phyloP scores from a whole-genome alignment of 129 eudicot genomes.

The Oenanthe sinensis region DNA sequence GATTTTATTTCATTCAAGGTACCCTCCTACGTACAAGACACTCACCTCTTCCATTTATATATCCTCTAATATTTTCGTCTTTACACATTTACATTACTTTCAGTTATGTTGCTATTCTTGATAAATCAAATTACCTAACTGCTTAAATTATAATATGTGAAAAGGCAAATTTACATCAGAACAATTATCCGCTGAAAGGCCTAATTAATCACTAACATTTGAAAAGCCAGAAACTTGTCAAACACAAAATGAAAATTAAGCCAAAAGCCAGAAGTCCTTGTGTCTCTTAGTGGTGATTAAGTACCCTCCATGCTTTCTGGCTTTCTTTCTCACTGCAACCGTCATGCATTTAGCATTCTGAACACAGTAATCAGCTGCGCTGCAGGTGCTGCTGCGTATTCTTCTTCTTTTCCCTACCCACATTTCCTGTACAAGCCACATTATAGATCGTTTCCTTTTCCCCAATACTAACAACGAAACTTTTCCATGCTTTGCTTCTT shows the following conservation, averaged over 20 bases:
- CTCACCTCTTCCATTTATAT: not conserved
- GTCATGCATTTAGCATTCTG: conserved; percentile 66
- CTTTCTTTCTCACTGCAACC: conserved; percentile 62
- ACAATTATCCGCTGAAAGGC: not conserved
- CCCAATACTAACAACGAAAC: conserved; percentile 55
- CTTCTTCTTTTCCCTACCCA: conserved; percentile 44
- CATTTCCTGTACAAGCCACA: conserved; percentile 45
- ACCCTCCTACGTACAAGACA: not conserved
- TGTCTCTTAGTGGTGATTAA: conserved; percentile 70
- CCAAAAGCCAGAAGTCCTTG: conserved; percentile 79
- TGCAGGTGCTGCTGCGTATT: conserved; percentile 25
- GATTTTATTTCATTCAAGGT: not conserved
- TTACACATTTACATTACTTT: not conserved
- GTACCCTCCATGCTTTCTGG: conserved; percentile 64
- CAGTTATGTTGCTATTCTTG: not conserved
- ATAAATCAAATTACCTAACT: not conserved
- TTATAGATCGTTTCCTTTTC: conserved; percentile 40
- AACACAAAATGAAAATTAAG: conserved; percentile 18
- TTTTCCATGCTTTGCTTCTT: conserved; percentile 43
- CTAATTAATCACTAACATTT: not conserved
- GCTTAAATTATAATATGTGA: not conserved
- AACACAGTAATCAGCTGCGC: conserved; percentile 48
- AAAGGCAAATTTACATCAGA: not conserved
- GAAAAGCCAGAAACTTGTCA: conserved; percentile 1
- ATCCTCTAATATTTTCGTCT: not conserved